phyloP scores from a whole-genome alignment of 2,329 filamentous ascomycete genomes.

The Aspergillus sclerotialis region DNA sequence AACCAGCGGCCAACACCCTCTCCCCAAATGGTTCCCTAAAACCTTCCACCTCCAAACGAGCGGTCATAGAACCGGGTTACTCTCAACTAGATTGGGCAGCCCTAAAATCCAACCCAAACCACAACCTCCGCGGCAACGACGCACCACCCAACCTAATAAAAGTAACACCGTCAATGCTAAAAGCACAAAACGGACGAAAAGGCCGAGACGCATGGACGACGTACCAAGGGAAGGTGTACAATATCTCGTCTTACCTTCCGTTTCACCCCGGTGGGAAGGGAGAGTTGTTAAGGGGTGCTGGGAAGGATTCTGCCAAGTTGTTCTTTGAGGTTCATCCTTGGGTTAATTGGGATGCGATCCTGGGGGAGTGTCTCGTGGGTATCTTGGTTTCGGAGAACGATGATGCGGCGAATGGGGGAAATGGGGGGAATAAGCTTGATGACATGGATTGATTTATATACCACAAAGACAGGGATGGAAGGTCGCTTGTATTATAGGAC shows the following conservation, averaged over 20 bases:
- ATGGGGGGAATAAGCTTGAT: constrained; percentile 38
- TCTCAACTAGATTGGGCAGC: constrained; percentile 95
- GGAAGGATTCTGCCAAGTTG: constrained; percentile 57
- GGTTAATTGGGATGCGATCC: constrained; percentile 63
- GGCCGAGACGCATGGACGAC: constrained; percentile 86
- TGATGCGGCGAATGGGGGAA: too few relatives aligned
- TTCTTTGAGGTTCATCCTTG: constrained; percentile 61
- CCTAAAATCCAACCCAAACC: constrained; percentile 54
- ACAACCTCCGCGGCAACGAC: constrained; percentile 58
- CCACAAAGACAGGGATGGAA: not conserved
- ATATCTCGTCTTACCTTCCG: constrained; percentile 78
- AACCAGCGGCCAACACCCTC: constrained; percentile 37
- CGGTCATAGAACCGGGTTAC: constrained; percentile 74
- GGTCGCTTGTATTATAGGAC: not conserved
- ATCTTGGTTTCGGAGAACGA: constrained; percentile 53
- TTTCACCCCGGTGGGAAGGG: constrained; percentile 77
- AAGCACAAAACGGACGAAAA: constrained; percentile 70
- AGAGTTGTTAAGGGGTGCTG: constrained; percentile 57
- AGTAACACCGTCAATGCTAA: constrained; percentile 76
- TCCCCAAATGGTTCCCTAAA: constrained; percentile 34
- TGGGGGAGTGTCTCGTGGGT: constrained; percentile 55
- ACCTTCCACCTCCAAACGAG: constrained; percentile 36
- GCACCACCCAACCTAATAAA: constrained; percentile 52
- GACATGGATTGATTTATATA: constrained; percentile 50
- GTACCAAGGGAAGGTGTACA: constrained; percentile 86